Evolutionary conservation across 495 filamentous ascomycete species (phyloP).

Genomic region (Neurospora sp.): DNA sequence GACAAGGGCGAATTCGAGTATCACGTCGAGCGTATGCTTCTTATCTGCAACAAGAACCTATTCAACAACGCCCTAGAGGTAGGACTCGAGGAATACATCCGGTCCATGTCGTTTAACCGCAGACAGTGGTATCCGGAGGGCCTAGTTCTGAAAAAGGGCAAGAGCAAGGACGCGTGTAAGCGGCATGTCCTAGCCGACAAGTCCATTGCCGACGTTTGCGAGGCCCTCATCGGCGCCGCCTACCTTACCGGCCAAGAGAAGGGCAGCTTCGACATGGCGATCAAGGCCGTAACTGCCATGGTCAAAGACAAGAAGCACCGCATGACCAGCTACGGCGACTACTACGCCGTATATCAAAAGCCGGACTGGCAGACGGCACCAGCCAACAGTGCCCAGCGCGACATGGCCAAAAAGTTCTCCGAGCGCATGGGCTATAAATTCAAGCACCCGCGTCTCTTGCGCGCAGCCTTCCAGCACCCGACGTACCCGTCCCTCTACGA

Average conservation of each 20-base stretch:
- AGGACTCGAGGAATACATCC: constrained; percentile 67
- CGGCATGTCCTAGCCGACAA: constrained; percentile 72
- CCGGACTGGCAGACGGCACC: constrained; percentile 60
- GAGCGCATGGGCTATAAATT: constrained; percentile 71
- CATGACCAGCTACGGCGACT: constrained; percentile 60
- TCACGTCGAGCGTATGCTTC: constrained; percentile 81
- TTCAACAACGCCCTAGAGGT: constrained; percentile 62
- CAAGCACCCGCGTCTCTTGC: constrained; percentile 62
- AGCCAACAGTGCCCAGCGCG: constrained; percentile 50
- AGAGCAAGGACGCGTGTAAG: constrained; percentile 29
- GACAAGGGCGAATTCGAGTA: constrained; percentile 77
- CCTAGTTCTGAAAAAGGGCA: constrained; percentile 44
- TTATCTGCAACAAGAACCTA: constrained; percentile 89
- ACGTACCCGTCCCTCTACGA: constrained; percentile 63
- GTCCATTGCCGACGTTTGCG: constrained; percentile 92
- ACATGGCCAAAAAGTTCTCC: constrained; percentile 57
- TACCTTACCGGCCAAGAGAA: constrained; percentile 48
- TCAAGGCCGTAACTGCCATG: constrained; percentile 70
- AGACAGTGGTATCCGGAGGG: constrained; percentile 78
- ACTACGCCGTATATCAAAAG: constrained; percentile 56
- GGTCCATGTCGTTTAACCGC: constrained; percentile 71
- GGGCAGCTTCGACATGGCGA: constrained; percentile 62
- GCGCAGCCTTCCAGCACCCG: constrained; percentile 82
- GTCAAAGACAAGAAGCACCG: constrained; percentile 59
- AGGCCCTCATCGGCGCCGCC: constrained; percentile 87